These are phyloP conservation scores for Corylus americana DNA, from an alignment of 306 rosid genomes.

Conservation along the genomic window DNA sequence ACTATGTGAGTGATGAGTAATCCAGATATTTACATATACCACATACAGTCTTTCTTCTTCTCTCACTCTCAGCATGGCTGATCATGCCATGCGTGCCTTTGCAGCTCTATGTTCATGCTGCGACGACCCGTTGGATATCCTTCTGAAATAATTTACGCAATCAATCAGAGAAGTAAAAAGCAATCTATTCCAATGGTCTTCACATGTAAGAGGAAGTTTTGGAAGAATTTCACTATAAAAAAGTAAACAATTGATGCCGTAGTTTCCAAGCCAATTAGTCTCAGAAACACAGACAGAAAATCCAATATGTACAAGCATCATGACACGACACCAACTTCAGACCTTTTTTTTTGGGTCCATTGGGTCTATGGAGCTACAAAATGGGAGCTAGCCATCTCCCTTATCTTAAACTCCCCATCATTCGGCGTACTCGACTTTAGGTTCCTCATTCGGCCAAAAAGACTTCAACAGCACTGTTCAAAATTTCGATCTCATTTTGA, in stretches of 20 bases:
- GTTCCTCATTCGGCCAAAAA: too few relatives aligned
- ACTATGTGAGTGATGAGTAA: not conserved
- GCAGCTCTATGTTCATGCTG: conserved; percentile 48
- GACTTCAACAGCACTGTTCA: not conserved
- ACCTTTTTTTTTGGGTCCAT: too few relatives aligned
- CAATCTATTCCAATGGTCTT: conserved; percentile 3
- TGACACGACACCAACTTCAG: not conserved
- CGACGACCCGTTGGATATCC: conserved; percentile 85
- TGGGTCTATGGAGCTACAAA: too few relatives aligned
- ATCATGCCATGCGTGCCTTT: conserved; percentile 8
- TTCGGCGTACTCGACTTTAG: too few relatives aligned
- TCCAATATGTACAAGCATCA: not conserved
- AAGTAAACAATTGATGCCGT: not conserved
- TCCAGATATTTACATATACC: conserved; percentile 20
- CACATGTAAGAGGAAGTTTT: not conserved
- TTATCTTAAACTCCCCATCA: not conserved
- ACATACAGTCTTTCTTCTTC: not conserved
- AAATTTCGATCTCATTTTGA: not conserved
- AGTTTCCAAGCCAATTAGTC: not conserved
- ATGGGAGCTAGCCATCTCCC: too few relatives aligned
- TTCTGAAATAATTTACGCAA: conserved; percentile 50
- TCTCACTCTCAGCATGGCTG: not conserved
- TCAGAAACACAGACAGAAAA: not conserved
- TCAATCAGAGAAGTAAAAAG: conserved; percentile 10
- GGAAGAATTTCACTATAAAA: not conserved